Percentiles rank a stretch among this genome's conserved stretches.
These are phyloP conservation scores for Cladosporium austrohemisphaericum DNA, from an alignment of 2,329 filamentous ascomycete species.

Conservation along the genomic window DNA sequence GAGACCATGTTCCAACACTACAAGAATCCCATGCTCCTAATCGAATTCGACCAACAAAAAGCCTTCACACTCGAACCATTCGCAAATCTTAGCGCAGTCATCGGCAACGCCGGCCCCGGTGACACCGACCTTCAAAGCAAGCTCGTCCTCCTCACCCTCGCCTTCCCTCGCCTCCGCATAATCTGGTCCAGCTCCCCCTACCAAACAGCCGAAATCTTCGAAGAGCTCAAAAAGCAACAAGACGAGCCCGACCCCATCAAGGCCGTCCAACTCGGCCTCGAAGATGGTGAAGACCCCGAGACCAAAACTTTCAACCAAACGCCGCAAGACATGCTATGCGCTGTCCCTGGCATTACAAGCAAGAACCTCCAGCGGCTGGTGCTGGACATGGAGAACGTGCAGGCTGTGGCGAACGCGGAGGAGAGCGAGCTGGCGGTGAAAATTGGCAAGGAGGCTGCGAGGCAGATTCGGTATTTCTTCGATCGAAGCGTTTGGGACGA, in stretches of 20 bases:
- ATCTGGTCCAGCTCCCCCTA: constrained; percentile 94
- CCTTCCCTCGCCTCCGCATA: constrained; percentile 83
- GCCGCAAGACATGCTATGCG: constrained; percentile 84
- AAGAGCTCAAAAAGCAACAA: constrained; percentile 84
- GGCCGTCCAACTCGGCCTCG: constrained; percentile 78
- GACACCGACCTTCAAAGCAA: constrained; percentile 83
- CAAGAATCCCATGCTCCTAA: constrained; percentile 81
- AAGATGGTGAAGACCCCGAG: constrained; percentile 52
- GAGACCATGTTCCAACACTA: constrained; percentile 96
- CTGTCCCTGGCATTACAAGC: constrained; percentile 78
- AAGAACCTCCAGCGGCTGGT: constrained; percentile 72
- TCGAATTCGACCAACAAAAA: constrained; percentile 97
- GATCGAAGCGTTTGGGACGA: constrained; percentile 58
- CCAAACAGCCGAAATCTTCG: constrained; percentile 96
- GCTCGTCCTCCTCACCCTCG: constrained; percentile 84
- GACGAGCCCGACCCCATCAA: constrained; percentile 85
- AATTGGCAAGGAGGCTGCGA: constrained; percentile 73
- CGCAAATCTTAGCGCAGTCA: constrained; percentile 53
- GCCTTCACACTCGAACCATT: constrained; percentile 80
- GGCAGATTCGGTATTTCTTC: constrained; percentile 79
- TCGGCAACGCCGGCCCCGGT: constrained; percentile 57
- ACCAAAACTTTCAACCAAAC: constrained; percentile 73
- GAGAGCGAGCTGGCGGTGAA: constrained; percentile 66
- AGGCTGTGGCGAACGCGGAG: constrained; percentile 83
- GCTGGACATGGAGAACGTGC: constrained; percentile 69